Conservation (phyloP, 31 red algal genomes). For the Endocladia muricata region DNA sequence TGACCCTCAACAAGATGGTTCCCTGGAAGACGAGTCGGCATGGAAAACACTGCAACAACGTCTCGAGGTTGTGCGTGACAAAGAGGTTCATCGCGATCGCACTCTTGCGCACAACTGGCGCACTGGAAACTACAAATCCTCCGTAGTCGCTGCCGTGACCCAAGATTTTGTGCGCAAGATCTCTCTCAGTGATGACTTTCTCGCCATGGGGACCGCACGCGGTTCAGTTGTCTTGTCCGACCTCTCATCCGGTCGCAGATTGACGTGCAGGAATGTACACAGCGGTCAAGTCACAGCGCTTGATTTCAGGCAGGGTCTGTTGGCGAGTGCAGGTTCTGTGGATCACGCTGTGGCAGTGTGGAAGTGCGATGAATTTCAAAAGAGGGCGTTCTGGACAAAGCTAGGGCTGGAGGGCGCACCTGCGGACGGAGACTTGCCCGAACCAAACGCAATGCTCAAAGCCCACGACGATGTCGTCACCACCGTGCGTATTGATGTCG, state of each 20-base stretch:
- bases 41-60: constrained; percentile 46
- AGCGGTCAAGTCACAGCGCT: constrained; percentile 57
- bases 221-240: constrained; percentile 45
- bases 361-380: constrained; percentile 17
- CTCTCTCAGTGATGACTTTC: constrained; percentile 41
- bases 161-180: constrained; percentile 51
- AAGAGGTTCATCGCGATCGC: constrained; percentile 23
- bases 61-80: constrained; percentile 29
- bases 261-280: constrained; percentile 25
- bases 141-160: constrained; percentile 32
- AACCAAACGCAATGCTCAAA: neutral
- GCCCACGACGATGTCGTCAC: constrained; percentile 37
- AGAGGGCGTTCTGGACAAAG: constrained; percentile 26
- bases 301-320: constrained; percentile 22
- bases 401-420: neutral
- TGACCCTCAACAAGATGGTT: too few relatives aligned
- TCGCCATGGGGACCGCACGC: constrained; percentile 39
- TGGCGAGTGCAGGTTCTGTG: constrained; percentile 30
- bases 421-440: constrained; percentile 4
- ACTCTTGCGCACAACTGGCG: constrained; percentile 52
- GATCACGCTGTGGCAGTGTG: constrained; percentile 36
- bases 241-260: constrained; percentile 6
- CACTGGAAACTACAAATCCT: constrained; percentile 24
- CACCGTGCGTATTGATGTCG: constrained; percentile 11
- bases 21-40: too few relatives aligned